Evolutionary conservation across 1,284 basidiomycete species (phyloP).

Genomic region (Xanthoconium separans): DNA sequence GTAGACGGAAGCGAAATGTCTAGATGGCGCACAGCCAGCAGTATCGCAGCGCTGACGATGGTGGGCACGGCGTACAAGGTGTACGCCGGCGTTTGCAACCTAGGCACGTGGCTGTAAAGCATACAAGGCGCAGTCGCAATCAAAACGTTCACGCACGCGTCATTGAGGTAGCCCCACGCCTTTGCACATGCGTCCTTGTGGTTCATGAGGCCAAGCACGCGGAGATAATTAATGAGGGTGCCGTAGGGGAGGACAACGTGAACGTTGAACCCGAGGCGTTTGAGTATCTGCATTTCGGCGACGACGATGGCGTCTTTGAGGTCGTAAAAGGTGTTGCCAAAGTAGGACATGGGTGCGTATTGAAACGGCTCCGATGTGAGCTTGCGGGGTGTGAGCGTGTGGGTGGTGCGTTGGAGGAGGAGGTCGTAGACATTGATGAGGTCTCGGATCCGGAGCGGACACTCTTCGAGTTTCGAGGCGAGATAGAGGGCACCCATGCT

Average conservation of each 20-base stretch:
- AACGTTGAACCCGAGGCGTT: constrained; percentile 88
- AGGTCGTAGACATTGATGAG: constrained; percentile 94
- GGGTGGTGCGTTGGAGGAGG: constrained; percentile 57
- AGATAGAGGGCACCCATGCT: constrained; percentile 93
- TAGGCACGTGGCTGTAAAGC: constrained; percentile 30
- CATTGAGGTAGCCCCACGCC: constrained; percentile 91
- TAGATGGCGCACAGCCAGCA: constrained; percentile 69
- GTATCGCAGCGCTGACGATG: constrained; percentile 84
- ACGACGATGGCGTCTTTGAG: constrained; percentile 89
- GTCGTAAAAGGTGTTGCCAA: constrained; percentile 80
- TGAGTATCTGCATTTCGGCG: constrained; percentile 97
- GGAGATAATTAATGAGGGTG: constrained; percentile 92
- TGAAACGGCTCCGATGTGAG: constrained; percentile 53
- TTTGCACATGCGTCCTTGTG: constrained; percentile 69
- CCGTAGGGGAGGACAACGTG: constrained; percentile 91
- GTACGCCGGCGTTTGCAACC: constrained; percentile 89
- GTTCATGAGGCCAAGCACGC: constrained; percentile 79
- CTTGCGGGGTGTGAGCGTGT: constrained; percentile 23
- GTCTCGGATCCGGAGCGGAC: constrained; percentile 87
- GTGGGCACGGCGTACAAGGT: constrained; percentile 85
- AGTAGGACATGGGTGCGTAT: constrained; percentile 85
- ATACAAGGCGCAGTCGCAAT: not conserved
- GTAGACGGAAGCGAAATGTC: constrained; percentile 71
- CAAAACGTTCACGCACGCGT: constrained; percentile 60
- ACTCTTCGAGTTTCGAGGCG: constrained; percentile 95